Evolutionary conservation across 768 basidiomycete species (phyloP).

Genomic region (Rhizopogon rudus): DNA sequence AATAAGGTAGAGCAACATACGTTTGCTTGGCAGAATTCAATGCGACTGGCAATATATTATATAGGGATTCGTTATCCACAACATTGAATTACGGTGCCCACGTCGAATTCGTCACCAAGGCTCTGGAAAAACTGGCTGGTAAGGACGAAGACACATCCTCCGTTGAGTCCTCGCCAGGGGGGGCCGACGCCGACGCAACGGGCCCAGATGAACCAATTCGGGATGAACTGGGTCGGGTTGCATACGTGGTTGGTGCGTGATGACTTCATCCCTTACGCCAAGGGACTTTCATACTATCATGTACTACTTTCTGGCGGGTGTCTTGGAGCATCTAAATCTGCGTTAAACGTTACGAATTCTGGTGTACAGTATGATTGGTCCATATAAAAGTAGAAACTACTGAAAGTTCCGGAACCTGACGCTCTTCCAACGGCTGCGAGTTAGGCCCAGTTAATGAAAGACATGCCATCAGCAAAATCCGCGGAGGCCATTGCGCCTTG

Average conservation of each 20-base stretch:
- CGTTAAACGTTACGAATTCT: background rate
- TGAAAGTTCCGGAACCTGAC: background rate
- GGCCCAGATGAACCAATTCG: slow-evolving; percentile 6
- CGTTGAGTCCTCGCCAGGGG: background rate
- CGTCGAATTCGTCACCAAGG: slow-evolving; percentile 64
- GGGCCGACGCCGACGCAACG: background rate
- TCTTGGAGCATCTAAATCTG: too few species aligned
- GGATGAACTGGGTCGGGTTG: slow-evolving; percentile 18
- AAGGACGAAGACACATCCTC: slow-evolving; percentile 5
- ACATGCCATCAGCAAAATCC: slow-evolving; percentile 2
- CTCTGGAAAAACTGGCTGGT: slow-evolving; percentile 44
- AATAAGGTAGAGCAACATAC: slow-evolving; percentile 41
- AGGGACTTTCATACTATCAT: too few species aligned
- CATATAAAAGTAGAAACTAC: background rate
- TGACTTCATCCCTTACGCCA: background rate
- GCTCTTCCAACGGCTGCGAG: too few species aligned
- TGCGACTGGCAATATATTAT: background rate
- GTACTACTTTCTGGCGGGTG: background rate
- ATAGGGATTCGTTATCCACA: slow-evolving; percentile 54
- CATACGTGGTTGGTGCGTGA: slow-evolving; percentile 16
- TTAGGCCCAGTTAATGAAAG: slow-evolving; percentile 1
- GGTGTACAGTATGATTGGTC: background rate
- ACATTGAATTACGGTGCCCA: slow-evolving; percentile 64
- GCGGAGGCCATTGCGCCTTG: slow-evolving; percentile 3
- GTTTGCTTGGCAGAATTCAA: slow-evolving; percentile 3